Evolutionary conservation across 1,139 yeast genomes (phyloP), one percentile per base, ranked within the genome.

Genomic region (Yamadazyma conglobata): DNA sequence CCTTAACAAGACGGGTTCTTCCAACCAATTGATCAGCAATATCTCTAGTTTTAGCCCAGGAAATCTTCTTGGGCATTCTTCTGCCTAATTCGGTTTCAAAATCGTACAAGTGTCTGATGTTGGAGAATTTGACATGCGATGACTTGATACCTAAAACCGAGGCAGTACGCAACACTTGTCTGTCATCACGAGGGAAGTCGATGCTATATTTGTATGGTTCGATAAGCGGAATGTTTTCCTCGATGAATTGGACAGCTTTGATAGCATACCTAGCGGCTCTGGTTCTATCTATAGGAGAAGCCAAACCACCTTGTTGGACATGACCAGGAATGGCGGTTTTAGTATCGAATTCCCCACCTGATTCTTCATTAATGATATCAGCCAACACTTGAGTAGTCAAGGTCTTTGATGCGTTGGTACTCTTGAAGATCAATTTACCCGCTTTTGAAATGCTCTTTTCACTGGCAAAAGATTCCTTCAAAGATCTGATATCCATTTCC

Each of bases 261-360:
- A 89, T 80, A 4, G 96, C 95, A 56, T 82, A 81, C 55, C 97
- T 75, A 10, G 94, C 83, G 10, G 95, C 96, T 41, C 91, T 75
- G 13, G 89, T 84, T 60, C 97, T 79, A 58, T 91, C 98, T 59
- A 88, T 85, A 6, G 97, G 87, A 3, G 96, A 84, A 23, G 98
- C 98, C 32, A 79, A 76, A 37, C 94, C 95, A 58, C 98, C 98
- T 61, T 91, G 98, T 68, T 91, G 98, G 32, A 88, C 88, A 50
- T 83, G 91, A 17, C 93, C 91, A 24, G 91, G 91, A 37, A 79
- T 67, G 3, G 91, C 91, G 5, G 88, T 77, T 50, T 82, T 74
- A 20, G 86, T 78, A 48, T 82, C 91, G 47, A 78, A 83, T 49
- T 77, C 68, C 16, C 83, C 83, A 10, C 69, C 60, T 6, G 84